Base-by-base conservation (phyloP, 768 basidiomycete genomes). In the Naganishia vishniacii region DNA sequence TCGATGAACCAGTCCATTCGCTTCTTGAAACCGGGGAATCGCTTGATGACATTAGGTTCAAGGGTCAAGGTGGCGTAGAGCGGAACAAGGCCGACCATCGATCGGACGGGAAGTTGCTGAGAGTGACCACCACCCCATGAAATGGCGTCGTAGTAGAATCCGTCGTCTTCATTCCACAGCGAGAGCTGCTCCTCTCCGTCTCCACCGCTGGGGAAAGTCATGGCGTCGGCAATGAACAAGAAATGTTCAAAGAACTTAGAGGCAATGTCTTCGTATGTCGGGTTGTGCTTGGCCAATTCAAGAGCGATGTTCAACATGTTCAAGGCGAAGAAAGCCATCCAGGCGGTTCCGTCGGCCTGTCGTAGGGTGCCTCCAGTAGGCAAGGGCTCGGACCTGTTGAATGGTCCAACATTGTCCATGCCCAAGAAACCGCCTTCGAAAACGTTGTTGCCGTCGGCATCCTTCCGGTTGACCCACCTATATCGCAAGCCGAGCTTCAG, bases 301-400 rank as follows among this genome's bases (percentile, higher is more conserved):
- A 99, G 83, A 0, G 95, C 93, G 75, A 99, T 99, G 77, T 88
- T 94, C 76, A 99, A 78, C 95, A 98, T 98, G 73, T 95, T 95
- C 64, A 98, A 78, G 69, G 87, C 91, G 78, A 94, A 99, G 80
- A 98, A 99, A 32, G 92, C 95, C 95, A 99, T 99, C 95, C 95
- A 99, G 0, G 94, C 91, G 6, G 95, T 99, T 9, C 94, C 94
- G 75, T 99, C 95, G 8, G 95, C 92, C 79, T 99, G 95, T 60
- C 94, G 91, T 64, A 99, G 81, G 18, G 80, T 84, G 9, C 95
- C 95, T 34, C 94, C 94, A 5, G 93, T 97, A 7, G 95, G 95
- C 26, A 99, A 79, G 28, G 91, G 89, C 77, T 99, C 95, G 1
- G 91, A 95, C 48, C 95, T 87, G 79, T 99, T 99, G 81, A 99